Evolutionary conservation across 192 early-diverging fungal species (phyloP).

Genomic region (Mortierella claussenii): DNA sequence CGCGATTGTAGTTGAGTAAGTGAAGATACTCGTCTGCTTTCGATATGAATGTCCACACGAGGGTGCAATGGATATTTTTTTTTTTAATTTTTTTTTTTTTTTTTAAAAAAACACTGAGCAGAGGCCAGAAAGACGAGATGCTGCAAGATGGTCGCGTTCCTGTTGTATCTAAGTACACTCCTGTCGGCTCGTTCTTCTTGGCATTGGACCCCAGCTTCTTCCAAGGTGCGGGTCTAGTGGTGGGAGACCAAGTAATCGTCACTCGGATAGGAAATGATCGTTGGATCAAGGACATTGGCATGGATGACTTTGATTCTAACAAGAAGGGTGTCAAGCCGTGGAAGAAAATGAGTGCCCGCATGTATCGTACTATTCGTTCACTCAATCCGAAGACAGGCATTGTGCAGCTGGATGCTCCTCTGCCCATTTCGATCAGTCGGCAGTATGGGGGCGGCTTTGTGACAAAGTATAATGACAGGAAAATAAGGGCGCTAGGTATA

Average conservation of each 20-base stretch:
- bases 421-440: slow-evolving; percentile 50
- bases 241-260: slow-evolving; percentile 54
- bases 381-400: slow-evolving; percentile 34
- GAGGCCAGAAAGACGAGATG: slow-evolving; percentile 42
- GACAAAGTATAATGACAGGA: slow-evolving; percentile 43
- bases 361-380: slow-evolving; percentile 47
- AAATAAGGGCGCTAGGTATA: slow-evolving; percentile 46
- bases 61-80: too few species aligned
- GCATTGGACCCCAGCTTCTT: slow-evolving; percentile 31
- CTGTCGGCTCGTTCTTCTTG: slow-evolving; percentile 53
- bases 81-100: slow-evolving; percentile 1
- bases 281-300: slow-evolving; percentile 57
- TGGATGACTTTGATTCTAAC: slow-evolving; percentile 48
- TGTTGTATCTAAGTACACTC: slow-evolving; percentile 50
- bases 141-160: slow-evolving; percentile 33
- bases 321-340: slow-evolving; percentile 55
- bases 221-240: slow-evolving; percentile 1
- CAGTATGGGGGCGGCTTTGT: slow-evolving; percentile 56
- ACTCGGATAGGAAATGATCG: slow-evolving; percentile 50
- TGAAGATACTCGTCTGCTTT: not conserved
- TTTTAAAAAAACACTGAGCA: too few species aligned
- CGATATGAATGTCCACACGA: too few species aligned
- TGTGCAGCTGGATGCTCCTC: slow-evolving; percentile 51
- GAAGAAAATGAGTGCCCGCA: slow-evolving; percentile 48
- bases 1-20: slow-evolving; percentile 49